These are phyloP conservation scores for Mycena pura DNA, from an alignment of 768 basidiomycete species.

Conservation along the genomic window DNA sequence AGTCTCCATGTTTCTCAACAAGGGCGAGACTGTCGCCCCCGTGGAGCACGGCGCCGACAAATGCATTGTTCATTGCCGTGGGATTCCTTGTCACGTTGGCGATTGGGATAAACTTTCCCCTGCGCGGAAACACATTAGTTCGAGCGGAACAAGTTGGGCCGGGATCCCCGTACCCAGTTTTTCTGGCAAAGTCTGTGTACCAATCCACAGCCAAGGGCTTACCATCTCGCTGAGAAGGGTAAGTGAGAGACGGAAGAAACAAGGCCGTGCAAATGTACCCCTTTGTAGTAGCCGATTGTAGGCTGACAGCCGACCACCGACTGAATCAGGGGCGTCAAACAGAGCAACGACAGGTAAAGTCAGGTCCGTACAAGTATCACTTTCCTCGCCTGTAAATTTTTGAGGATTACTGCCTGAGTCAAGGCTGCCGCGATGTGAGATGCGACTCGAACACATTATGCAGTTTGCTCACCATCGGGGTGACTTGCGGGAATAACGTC, in stretches of 20 bases:
- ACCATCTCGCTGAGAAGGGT: constrained; percentile 9
- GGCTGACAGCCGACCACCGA: constrained; percentile 10
- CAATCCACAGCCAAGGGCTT: constrained; percentile 1
- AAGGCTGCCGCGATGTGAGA: constrained; percentile 12
- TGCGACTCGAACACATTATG: not conserved
- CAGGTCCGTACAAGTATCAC: constrained; percentile 4
- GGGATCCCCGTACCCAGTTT: constrained; percentile 11
- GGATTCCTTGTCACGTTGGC: not conserved
- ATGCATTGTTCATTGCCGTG: not conserved
- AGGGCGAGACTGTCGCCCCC: constrained; percentile 6
- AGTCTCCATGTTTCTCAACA: constrained; percentile 8
- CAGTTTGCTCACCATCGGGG: constrained; percentile 14
- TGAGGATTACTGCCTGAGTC: not conserved
- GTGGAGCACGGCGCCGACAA: constrained; percentile 15
- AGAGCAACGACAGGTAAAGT: constrained; percentile 6
- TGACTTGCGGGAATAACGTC: constrained; percentile 15
- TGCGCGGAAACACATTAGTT: constrained; percentile 1
- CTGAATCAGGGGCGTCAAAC: not conserved
- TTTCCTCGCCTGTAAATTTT: not conserved
- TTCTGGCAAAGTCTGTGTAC: constrained; percentile 1
- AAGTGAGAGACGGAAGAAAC: constrained; percentile 6
- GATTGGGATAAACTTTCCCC: constrained; percentile 2
- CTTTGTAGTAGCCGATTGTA: constrained; percentile 5
- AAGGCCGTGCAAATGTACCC: constrained; percentile 3
- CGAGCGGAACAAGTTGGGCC: constrained; percentile 6